phyloP scores from a whole-genome alignment of 2,329 filamentous ascomycete species.

The Akanthomyces uredinophilus region DNA sequence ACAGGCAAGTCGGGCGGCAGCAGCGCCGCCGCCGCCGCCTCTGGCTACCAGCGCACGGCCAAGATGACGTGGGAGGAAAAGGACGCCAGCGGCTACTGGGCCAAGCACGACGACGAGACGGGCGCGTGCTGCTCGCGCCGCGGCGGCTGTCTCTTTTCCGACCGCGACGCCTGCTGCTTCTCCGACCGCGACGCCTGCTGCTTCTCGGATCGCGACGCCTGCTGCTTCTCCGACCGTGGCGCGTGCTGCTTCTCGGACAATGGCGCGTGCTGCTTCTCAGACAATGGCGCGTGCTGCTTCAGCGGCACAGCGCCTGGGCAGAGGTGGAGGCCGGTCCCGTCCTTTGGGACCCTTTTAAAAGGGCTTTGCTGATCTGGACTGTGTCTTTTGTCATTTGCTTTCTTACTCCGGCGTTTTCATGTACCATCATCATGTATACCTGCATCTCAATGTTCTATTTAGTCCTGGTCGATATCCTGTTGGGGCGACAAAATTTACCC shows the following conservation, averaged over 20 bases:
- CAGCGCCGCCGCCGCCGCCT: not conserved
- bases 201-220: not conserved
- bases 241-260: not conserved
- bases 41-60: constrained; percentile 8
- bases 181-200: not conserved
- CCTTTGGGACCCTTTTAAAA: not conserved
- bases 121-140: constrained; percentile 7
- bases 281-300: not conserved
- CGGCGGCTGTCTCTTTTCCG: constrained; percentile 14
- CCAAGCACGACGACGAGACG: constrained; percentile 1
- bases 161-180: not conserved
- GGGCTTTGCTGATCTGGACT: not conserved
- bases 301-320: not conserved
- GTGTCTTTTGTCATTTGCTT: not conserved
- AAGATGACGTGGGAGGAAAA: constrained; percentile 15
- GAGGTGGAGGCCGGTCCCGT: not conserved
- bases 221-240: not conserved
- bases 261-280: not conserved
- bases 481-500: not conserved
- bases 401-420: no score
- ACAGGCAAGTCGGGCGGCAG: not conserved
- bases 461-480: not conserved
- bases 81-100: constrained; percentile 15
- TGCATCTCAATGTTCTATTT: not conserved
- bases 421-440: no score